Evolutionary conservation across 768 basidiomycete genomes (phyloP), one percentile per base, ranked within the genome.

Genomic region (Pilatotrama ljubarskyi): DNA sequence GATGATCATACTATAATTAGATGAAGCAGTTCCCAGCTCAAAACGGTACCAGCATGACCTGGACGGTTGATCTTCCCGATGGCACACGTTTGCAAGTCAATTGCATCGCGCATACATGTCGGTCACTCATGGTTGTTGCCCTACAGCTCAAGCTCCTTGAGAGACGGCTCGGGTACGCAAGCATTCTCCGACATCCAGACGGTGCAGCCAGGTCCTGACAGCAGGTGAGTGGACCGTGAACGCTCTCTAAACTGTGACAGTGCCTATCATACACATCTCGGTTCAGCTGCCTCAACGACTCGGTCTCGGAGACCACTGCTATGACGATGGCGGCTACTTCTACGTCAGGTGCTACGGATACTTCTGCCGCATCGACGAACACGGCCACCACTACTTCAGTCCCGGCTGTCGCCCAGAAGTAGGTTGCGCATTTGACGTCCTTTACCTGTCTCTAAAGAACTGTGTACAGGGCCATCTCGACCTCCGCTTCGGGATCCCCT

Each of bases 131-230:
- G 9, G 36, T 11, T 49, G 60, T 38, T 35, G 3, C 14, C 2
- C 18, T 63, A 13, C 51, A 91, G 88, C 64, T 81, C 81, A n/a
- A 64, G 82, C 35, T 68, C 68, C 13, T 58, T 88, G 63, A 87
- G 84, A 73, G 89, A 90, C 62, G 73, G 71, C 67, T 82, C 82
- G 14, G 89, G 89, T 15, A 15, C 68, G 1, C 69, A 65, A 9
- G 82, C 77, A 7, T 91, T 78, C 73, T 82, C 82, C 14, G 82
- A 83, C 51, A 73, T 75, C 2, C 74, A 84, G 32, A 82, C 74
- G 0, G 70, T 90, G 48, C 62, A 71, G 53, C 2, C 68, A 5
- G 73, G 82, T 18, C 22, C 54, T 26, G 63, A 64, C 25, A 49
- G 13, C 44, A 52, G 62, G 62, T 56, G 8, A n/a, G 48, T 47